A percentile compares a stretch with the other conserved stretches of the same genome.
phyloP scores from a whole-genome alignment of 192 early-diverging fungal genomes.

The Backusella tarrabulga region DNA sequence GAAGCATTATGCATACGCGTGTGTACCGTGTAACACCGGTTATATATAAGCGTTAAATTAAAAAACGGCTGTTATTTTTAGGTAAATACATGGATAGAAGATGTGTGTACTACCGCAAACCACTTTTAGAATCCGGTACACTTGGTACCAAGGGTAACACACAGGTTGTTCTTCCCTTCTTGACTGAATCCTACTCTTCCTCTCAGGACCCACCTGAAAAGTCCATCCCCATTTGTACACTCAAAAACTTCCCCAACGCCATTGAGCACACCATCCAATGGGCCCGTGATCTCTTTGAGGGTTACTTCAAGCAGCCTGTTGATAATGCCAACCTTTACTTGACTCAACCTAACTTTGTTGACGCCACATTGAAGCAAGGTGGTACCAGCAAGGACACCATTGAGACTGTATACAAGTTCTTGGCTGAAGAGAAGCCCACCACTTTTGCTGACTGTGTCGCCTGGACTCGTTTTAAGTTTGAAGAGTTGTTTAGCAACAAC shows the following conservation, averaged over 20 bases:
- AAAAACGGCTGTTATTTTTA: constrained; percentile 6
- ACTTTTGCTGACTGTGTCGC: constrained; percentile 89
- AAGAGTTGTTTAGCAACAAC: constrained; percentile 89
- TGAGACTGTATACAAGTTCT: constrained; percentile 68
- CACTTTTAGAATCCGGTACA: constrained; percentile 96
- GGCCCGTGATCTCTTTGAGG: constrained; percentile 97
- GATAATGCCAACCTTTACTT: constrained; percentile 96
- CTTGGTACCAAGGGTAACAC: constrained; percentile 99
- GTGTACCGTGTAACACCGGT: not conserved
- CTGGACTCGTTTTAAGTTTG: constrained; percentile 93
- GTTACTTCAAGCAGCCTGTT: constrained; percentile 85
- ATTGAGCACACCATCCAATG: constrained; percentile 92
- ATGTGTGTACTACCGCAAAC: constrained; percentile 95
- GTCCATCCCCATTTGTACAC: constrained; percentile 86
- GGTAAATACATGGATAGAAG: constrained; percentile 89
- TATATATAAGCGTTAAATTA: not conserved
- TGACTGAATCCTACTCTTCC: constrained; percentile 98
- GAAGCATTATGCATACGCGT: not conserved
- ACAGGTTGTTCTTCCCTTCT: constrained; percentile 92
- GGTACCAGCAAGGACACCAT: constrained; percentile 78
- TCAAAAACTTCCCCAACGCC: constrained; percentile 88
- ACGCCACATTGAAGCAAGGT: constrained; percentile 72
- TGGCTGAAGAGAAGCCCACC: constrained; percentile 79
- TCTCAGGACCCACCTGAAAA: constrained; percentile 98
- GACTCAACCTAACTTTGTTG: constrained; percentile 81